Evolutionary conservation across 441 rosid genomes (phyloP), one percentile per base, ranked within the genome.

Genomic region (Pelargonium fulgidum): DNA sequence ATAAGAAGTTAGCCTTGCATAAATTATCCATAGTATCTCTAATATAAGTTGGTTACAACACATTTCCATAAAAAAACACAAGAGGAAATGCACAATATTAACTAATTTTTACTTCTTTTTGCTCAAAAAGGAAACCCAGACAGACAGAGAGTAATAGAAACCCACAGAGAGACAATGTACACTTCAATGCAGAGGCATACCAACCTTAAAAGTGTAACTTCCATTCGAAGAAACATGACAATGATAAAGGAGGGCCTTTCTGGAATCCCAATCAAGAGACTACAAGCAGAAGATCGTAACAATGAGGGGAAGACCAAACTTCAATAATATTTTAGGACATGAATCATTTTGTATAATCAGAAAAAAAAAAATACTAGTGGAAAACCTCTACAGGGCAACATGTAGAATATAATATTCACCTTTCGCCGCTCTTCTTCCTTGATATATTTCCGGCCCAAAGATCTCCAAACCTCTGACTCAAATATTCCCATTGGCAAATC

Each of bases 161-260:
- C 41, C 41, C 41, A 36, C 62, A 58, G 9, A 58, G 22, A 19
- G 26, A 19, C 62, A 58, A 7, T 4, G 22, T 12, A 20, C 3
- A 58, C 62, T 4, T 8, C 1, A 11, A 19, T 39, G 17, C 70
- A 52, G 19, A 77, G 63, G 75, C 74, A 61, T 22, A 64, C 71
- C 59, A 75, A 90, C 96, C 95, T 90, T 89, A 79, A 90, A 87
- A 64, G 67, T 77, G 66, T 19, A 80, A 59, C 71, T 80, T 10
- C 89, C 86, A 61, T 80, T 62, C 0, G 59, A 24, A 65, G 75
- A 70, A 64, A 89, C 86, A 68, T 85, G 76, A 56, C 97, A 90
- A 1, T 81, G 87, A 68, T 90, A 90, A 45, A 70, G 45, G 47
- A 72, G 81, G 0, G 89, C 76, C 67, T 66, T 81, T 10, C 74